Conservation (phyloP, 495 filamentous ascomycete genomes). For the Hypoxylon intermedium region DNA sequence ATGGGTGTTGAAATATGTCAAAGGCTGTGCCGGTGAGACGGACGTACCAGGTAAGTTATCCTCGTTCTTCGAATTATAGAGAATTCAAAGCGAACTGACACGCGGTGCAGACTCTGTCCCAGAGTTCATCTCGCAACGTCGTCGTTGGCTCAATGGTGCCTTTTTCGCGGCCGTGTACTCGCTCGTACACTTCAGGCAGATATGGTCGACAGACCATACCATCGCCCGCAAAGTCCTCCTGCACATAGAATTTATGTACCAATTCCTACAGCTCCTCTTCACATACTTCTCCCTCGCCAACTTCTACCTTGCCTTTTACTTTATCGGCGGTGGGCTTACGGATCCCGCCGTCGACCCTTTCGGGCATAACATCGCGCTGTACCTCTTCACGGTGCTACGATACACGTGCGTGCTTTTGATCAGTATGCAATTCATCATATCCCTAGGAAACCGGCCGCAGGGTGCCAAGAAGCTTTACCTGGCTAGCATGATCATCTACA, state of each 20-base stretch:
- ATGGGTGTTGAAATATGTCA: slow-evolving; percentile 98
- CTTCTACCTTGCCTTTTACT: slow-evolving; percentile 98
- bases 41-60: slow-evolving; percentile 84
- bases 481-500: slow-evolving; percentile 82
- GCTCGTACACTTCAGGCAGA: slow-evolving; percentile 89
- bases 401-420: slow-evolving; percentile 88
- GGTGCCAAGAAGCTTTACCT: slow-evolving; percentile 94
- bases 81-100: slow-evolving; percentile 30
- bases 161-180: slow-evolving; percentile 99
- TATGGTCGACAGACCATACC: slow-evolving; percentile 95
- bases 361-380: slow-evolving; percentile 78
- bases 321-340: slow-evolving; percentile 92
- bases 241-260: slow-evolving; percentile 96
- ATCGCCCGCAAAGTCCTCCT: slow-evolving; percentile 86
- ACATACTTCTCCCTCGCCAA: slow-evolving; percentile 99
- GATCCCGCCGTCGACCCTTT: slow-evolving; percentile 87
- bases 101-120: slow-evolving; percentile 68
- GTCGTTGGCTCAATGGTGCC: slow-evolving; percentile 97
- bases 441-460: slow-evolving; percentile 97
- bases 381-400: slow-evolving; percentile 85
- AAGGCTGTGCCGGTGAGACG: slow-evolving; percentile 92
- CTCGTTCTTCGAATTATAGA: neutral
- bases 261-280: slow-evolving; percentile 87
- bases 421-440: slow-evolving; percentile 94
- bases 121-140: slow-evolving; percentile 94